Conservation (phyloP, 192 early-diverging fungal genomes). For the Pilobolus umbonatus region DNA sequence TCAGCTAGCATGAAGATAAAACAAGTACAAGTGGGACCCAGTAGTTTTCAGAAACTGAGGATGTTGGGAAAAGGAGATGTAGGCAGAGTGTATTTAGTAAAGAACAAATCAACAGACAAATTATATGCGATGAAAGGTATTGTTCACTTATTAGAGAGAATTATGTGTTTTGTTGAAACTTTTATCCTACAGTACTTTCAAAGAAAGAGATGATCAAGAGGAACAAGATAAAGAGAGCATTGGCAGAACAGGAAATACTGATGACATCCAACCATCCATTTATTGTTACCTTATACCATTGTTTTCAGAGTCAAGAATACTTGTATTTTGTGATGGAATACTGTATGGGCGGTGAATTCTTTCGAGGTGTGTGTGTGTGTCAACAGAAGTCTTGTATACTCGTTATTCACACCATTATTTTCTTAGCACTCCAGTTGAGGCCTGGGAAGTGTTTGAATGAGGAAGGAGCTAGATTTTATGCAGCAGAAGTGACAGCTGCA, state of each 20-base stretch:
- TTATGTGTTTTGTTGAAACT: not conserved
- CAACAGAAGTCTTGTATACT: not conserved
- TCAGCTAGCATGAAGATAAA: conserved; percentile 77
- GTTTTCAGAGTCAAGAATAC: conserved; percentile 81
- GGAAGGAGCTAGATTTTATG: conserved; percentile 93
- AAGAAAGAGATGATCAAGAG: conserved; percentile 98
- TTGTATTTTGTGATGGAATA: conserved; percentile 88
- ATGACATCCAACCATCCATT: conserved; percentile 86
- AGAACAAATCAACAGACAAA: conserved; percentile 71
- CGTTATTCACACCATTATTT: not conserved
- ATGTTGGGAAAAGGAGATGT: conserved; percentile 97
- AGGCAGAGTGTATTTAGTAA: conserved; percentile 93
- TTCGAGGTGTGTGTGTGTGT: conserved; percentile 47
- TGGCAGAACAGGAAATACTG: conserved; percentile 85
- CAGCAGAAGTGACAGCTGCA: conserved; percentile 92
- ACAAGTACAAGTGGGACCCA: conserved; percentile 79
- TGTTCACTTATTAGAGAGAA: not conserved
- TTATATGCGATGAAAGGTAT: conserved; percentile 96
- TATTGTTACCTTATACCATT: conserved; percentile 85
- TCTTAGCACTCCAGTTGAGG: conserved; percentile 70
- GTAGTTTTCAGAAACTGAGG: conserved; percentile 82
- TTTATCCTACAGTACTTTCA: conserved; percentile 44
- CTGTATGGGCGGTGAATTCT: conserved; percentile 87
- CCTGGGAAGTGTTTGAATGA: conserved; percentile 88
- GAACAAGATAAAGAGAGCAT: conserved; percentile 96